phyloP scores from a whole-genome alignment of 306 rosid species.

The Rubus parviflorus region DNA sequence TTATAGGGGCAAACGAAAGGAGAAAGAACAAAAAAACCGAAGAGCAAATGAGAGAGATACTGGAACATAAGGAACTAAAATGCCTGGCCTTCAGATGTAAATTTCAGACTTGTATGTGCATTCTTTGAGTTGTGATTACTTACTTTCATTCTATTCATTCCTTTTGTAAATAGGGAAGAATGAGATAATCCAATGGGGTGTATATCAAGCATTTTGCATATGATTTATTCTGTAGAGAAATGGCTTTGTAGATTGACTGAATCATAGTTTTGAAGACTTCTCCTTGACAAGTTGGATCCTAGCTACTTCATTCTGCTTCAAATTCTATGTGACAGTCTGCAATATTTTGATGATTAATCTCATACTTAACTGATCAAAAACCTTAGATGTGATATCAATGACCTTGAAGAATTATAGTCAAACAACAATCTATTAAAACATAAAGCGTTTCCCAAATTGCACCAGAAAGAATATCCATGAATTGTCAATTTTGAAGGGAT shows the following conservation, averaged over 20 bases:
- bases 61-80: conserved; percentile 15
- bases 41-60: conserved; percentile 22
- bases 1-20: not conserved
- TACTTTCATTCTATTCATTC: conserved; percentile 42
- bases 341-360: not conserved
- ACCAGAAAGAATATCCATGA: conserved; percentile 36
- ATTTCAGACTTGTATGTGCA: conserved; percentile 17
- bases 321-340: not conserved
- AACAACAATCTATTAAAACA: conserved; percentile 8
- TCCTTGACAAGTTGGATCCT: conserved; percentile 8
- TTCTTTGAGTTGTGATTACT: conserved; percentile 34
- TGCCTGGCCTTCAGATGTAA: conserved; percentile 27
- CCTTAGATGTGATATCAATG: not conserved
- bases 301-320: not conserved
- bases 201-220: conserved; percentile 32
- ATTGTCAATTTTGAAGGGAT: conserved; percentile 20
- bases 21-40: not conserved
- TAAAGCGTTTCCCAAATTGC: conserved; percentile 32
- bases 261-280: conserved; percentile 26
- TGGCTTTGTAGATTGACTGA: conserved; percentile 34
- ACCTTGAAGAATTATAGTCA: not conserved
- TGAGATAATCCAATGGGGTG: conserved; percentile 27
- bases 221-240: conserved; percentile 28
- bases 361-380: not conserved
- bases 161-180: conserved; percentile 59